phyloP scores from a whole-genome alignment of 371 early-diverging fungal species.

The Aphelidium insulamus region DNA sequence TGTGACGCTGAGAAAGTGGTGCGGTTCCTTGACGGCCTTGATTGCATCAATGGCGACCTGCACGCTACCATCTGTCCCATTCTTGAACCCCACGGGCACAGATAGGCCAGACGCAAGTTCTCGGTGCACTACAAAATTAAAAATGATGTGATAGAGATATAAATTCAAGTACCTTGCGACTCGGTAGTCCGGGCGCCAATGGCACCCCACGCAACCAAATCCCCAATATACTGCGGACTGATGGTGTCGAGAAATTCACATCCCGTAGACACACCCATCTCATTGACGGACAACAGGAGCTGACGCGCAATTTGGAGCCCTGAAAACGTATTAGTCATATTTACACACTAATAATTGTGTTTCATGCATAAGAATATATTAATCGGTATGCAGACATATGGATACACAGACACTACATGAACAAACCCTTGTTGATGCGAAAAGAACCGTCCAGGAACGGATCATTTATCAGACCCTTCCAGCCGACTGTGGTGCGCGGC shows the following conservation, averaged over 20 bases:
- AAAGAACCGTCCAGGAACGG: conserved; percentile 58
- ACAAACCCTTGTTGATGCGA: conserved; percentile 75
- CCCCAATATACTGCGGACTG: conserved; percentile 79
- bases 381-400: background rate
- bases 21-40: conserved; percentile 53
- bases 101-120: conserved; percentile 82
- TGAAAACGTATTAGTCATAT: background rate
- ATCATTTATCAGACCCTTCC: conserved; percentile 87
- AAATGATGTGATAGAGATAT: background rate
- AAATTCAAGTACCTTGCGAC: conserved; percentile 28
- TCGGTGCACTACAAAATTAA: conserved; percentile 66
- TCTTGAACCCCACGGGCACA: conserved; percentile 89
- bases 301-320: background rate
- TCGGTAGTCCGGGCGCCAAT: conserved; percentile 88
- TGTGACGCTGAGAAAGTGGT: conserved; percentile 80
- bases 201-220: conserved; percentile 80
- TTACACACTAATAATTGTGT: background rate
- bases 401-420: no score
- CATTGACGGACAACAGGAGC: conserved; percentile 14
- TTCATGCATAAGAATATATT: background rate
- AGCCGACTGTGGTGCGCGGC: conserved; percentile 81
- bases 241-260: conserved; percentile 82
- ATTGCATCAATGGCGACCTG: conserved; percentile 77
- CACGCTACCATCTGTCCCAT: conserved; percentile 76
- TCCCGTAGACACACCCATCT: conserved; percentile 63